Conservation (phyloP, 345 rosid species). For the Ceriops tagal region DNA sequence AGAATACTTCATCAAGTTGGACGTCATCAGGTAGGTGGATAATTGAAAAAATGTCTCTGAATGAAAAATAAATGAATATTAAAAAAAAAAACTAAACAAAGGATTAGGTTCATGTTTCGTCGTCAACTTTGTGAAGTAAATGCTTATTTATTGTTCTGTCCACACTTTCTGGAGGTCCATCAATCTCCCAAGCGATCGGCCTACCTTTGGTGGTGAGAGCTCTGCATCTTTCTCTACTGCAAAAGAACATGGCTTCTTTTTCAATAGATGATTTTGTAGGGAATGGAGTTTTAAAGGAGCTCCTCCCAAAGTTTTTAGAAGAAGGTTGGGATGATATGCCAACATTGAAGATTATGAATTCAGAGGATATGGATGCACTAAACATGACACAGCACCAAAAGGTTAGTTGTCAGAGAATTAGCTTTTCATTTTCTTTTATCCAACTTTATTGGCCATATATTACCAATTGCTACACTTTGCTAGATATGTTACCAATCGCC, state of each 20-base stretch:
- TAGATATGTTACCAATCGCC: neutral
- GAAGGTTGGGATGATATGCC: slow-evolving; percentile 81
- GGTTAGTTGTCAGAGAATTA: slow-evolving; percentile 26
- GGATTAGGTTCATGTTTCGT: slow-evolving; percentile 4
- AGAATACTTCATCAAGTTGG: too few species aligned
- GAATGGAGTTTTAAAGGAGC: slow-evolving; percentile 39
- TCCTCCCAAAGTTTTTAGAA: slow-evolving; percentile 53
- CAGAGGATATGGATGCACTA: slow-evolving; percentile 53
- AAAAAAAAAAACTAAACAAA: neutral
- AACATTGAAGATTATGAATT: slow-evolving; percentile 59
- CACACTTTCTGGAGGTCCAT: neutral
- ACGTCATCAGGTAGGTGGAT: neutral
- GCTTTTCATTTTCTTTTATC: neutral
- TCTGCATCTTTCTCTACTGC: slow-evolving; percentile 5
- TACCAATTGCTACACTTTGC: too few species aligned
- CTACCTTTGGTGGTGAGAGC: neutral
- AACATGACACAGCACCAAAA: slow-evolving; percentile 53
- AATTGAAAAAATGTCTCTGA: neutral
- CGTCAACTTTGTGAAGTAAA: slow-evolving; percentile 14
- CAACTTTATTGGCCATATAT: neutral
- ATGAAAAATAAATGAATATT: too few species aligned
- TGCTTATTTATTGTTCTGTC: neutral
- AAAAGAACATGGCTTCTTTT: slow-evolving; percentile 49
- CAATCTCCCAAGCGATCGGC: slow-evolving; percentile 10
- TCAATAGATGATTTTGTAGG: slow-evolving; percentile 63